Percentiles rank a stretch among this genome's conserved stretches.
These are phyloP conservation scores for Nicotiana attenuata DNA, from an alignment of 257 asterid species.

Conservation along the genomic window DNA sequence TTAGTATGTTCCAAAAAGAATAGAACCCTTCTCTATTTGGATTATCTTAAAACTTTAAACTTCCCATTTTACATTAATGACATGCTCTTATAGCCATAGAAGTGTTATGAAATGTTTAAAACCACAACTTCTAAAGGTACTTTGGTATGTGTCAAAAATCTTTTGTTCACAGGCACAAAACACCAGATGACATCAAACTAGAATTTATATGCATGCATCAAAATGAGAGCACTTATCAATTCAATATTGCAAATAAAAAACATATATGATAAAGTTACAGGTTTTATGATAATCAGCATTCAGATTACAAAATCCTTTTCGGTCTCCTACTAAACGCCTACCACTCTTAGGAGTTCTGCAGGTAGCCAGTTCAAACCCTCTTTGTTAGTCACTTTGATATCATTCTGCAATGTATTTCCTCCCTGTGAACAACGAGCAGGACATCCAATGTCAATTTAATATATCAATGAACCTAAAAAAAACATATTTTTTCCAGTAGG, in stretches of 20 bases:
- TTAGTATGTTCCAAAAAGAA: neutral
- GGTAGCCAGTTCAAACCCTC: slow-evolving; percentile 64
- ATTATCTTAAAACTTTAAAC: neutral
- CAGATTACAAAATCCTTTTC: neutral
- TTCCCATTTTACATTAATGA: neutral
- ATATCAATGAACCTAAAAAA: slow-evolving; percentile 4
- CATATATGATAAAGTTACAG: neutral
- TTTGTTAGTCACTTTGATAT: slow-evolving; percentile 2
- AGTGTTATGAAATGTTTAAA: neutral
- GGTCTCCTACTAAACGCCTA: slow-evolving; percentile 19
- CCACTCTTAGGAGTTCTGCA: slow-evolving; percentile 65
- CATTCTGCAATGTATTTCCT: slow-evolving; percentile 35
- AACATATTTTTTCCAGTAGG: neutral
- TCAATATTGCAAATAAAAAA: neutral
- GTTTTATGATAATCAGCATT: neutral
- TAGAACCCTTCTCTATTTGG: neutral
- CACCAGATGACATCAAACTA: neutral
- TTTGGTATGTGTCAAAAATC: neutral
- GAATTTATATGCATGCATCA: neutral
- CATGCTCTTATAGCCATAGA: neutral
- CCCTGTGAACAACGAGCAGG: slow-evolving; percentile 30
- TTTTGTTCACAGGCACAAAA: neutral
- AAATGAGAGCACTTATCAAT: neutral
- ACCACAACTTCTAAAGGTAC: neutral
- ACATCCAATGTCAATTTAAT: neutral